Conservation (phyloP, 179 eudicot genomes). For the Nepenthes alata region DNA sequence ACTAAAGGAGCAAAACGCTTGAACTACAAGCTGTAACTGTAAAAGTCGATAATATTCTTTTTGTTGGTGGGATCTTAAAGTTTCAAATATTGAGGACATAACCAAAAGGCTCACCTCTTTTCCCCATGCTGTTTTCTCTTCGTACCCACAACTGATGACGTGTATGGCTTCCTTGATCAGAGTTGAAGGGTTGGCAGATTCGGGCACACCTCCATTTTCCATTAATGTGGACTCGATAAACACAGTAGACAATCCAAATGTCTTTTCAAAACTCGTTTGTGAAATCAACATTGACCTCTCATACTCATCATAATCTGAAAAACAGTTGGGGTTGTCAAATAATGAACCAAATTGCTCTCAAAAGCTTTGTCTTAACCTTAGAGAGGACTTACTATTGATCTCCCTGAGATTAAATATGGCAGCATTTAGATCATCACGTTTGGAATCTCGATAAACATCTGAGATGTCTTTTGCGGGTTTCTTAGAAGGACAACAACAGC, state of each 20-base stretch:
- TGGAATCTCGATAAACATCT: slow-evolving; percentile 62
- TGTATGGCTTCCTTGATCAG: slow-evolving; percentile 41
- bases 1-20: not conserved
- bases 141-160: slow-evolving; percentile 45
- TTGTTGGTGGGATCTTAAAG: not conserved
- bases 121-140: slow-evolving; percentile 49
- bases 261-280: slow-evolving; percentile 48
- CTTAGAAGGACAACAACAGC: slow-evolving; percentile 45
- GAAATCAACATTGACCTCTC: slow-evolving; percentile 45
- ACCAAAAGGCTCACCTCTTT: slow-evolving; percentile 23
- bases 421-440: slow-evolving; percentile 82
- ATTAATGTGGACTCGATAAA: slow-evolving; percentile 41
- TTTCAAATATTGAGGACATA: no score
- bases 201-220: slow-evolving; percentile 42
- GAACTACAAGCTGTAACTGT: not conserved
- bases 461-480: slow-evolving; percentile 53
- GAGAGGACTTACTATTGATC: slow-evolving; percentile 55
- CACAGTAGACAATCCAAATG: slow-evolving; percentile 39
- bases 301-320: slow-evolving; percentile 59
- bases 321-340: not conserved
- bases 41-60: no score
- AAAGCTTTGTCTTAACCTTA: not conserved
- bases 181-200: slow-evolving; percentile 29
- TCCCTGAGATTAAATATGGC: slow-evolving; percentile 91
- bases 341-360: not conserved